phyloP scores from a whole-genome alignment of 1,139 yeast species.

The Yamadazyma diddensiae region DNA sequence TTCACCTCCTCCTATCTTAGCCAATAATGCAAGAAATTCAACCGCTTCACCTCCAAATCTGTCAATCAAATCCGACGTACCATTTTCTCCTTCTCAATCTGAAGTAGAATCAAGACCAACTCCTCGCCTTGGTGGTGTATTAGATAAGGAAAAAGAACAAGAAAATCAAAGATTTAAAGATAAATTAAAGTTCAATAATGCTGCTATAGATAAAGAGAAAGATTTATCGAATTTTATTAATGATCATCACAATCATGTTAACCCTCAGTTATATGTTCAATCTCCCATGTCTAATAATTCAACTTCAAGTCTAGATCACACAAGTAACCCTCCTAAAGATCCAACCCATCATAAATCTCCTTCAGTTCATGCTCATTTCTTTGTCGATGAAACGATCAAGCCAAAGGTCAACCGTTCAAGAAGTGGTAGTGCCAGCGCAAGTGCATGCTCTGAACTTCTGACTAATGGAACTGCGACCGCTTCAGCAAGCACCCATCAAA shows the following conservation, averaged over 20 bases:
- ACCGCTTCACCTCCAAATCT: conserved; percentile 15
- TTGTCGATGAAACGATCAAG: conserved; percentile 66
- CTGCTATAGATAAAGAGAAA: conserved; percentile 9
- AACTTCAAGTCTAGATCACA: conserved; percentile 25
- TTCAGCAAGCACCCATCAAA: conserved; percentile 1
- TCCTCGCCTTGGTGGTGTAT: conserved; percentile 49
- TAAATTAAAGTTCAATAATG: conserved; percentile 9
- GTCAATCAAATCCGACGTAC: conserved; percentile 2
- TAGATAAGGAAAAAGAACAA: conserved; percentile 19
- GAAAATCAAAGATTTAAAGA: conserved; percentile 9
- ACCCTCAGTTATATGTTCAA: conserved; percentile 6
- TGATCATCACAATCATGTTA: conserved; percentile 10
- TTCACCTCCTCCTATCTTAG: conserved; percentile 66
- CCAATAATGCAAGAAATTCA: conserved; percentile 23
- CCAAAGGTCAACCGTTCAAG: conserved; percentile 41
- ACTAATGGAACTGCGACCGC: conserved; percentile 15
- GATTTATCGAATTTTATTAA: conserved; percentile 11
- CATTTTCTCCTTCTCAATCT: conserved; percentile 1
- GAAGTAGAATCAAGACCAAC: conserved; percentile 26
- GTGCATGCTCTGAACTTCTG: conserved; percentile 15
- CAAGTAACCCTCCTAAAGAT: conserved; percentile 30
- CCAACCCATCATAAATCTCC: conserved; percentile 51
- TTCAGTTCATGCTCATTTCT: conserved; percentile 79
- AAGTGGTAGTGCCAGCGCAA: conserved; percentile 34
- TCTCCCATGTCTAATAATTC: conserved; percentile 19